Base-by-base conservation (phyloP, 306 rosid species). In the Medicago ruthenica region DNA sequence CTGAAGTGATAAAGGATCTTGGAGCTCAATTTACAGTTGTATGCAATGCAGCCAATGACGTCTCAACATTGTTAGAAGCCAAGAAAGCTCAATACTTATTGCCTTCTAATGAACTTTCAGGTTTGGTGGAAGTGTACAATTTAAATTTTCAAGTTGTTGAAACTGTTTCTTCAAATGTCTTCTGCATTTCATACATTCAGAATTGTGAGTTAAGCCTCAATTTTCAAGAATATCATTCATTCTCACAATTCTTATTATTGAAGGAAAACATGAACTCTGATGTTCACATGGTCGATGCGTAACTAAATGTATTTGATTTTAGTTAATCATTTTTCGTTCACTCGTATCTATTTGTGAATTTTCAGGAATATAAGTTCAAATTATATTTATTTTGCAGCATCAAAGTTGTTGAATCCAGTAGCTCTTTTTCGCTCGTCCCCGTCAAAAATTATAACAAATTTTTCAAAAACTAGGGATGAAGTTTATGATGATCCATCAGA, bases 351-450 rank as follows among this genome's bases (percentile, higher is more conserved):
- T 65, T 17, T 72, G 41, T 45, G 1, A 41, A 67, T 67, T 71
- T 81, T 65, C 11, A 53, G 65, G 77, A 67, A 64, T 61, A 73
- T 17, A 54, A 75, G 40, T 66, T 66, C 12, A 66, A 31, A 53
- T 58, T 51, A 2, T 34, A 54, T 79, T 73, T 69, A 54, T 76
- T 78, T 82, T 79, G 88, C 87, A 90, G 98, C 90, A 65, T 80
- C 85, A 83, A 92, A 90, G 79, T 83, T 92, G 92, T 81, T 92
- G 89, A 96, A 92, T 74, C 99, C 99, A 21, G 87, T 90, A 71
- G 91, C 97, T n/a, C 83, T 92, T 34, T 88, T 96, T 86, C 92
- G 93, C 60, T 88, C 95, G 18, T 61, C 97, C 68, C 81, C 96
- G 65, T 92, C 93, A 31, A 90, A 86, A 83, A 82, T 75, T 87